A percentile compares a stretch with the other conserved stretches of the same genome.
Evolutionary conservation across 805 yeast species (phyloP).

Genomic region (Lipomyces spencermartinsiae): DNA sequence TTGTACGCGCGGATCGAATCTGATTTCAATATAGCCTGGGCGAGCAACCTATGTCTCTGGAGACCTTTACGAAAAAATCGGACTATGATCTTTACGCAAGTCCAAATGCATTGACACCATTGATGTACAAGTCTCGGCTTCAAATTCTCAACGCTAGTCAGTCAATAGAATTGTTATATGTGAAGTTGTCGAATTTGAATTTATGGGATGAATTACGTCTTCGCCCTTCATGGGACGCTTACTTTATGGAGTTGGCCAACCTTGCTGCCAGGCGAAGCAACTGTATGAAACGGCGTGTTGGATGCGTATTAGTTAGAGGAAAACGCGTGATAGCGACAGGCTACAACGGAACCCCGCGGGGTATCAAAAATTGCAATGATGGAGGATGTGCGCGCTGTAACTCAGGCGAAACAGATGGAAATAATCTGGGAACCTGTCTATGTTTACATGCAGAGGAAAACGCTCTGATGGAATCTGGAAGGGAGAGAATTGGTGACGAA

Average conservation of each 20-base stretch:
- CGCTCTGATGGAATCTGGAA: slow-evolving; percentile 91
- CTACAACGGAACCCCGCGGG: slow-evolving; percentile 95
- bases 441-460: slow-evolving; percentile 98
- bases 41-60: slow-evolving; percentile 38
- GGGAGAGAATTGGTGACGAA: slow-evolving; percentile 72
- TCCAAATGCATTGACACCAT: slow-evolving; percentile 49
- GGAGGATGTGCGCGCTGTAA: slow-evolving; percentile 97
- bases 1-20: not conserved
- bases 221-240: slow-evolving; percentile 95
- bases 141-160: slow-evolving; percentile 61
- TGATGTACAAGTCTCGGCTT: slow-evolving; percentile 58
- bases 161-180: slow-evolving; percentile 49
- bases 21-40: not conserved
- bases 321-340: slow-evolving; percentile 93
- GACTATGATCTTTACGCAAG: slow-evolving; percentile 46
- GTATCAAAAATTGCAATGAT: slow-evolving; percentile 84
- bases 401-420: slow-evolving; percentile 59
- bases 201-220: slow-evolving; percentile 62
- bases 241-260: slow-evolving; percentile 92
- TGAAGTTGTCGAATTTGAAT: slow-evolving; percentile 51
- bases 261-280: slow-evolving; percentile 91
- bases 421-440: slow-evolving; percentile 77
- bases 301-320: slow-evolving; percentile 90
- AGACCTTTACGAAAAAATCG: slow-evolving; percentile 48
- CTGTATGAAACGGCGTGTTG: slow-evolving; percentile 97